phyloP scores from a whole-genome alignment of 2,329 filamentous ascomycete genomes.

The Hypoxylon sp. region DNA sequence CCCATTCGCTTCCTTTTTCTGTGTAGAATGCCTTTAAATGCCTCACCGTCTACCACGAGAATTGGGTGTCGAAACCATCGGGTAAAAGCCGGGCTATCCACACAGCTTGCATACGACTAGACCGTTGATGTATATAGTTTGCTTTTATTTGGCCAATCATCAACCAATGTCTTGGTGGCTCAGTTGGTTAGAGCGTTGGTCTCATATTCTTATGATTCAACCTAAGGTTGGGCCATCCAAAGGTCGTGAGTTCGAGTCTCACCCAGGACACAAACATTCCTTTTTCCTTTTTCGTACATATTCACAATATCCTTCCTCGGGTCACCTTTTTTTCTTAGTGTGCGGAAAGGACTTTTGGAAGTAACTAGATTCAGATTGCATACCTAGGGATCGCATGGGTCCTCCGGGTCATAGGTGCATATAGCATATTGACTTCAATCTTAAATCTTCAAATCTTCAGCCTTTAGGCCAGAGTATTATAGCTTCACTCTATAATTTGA shows the following conservation, averaged over 20 bases:
- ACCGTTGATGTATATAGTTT: not conserved
- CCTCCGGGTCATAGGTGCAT: not conserved
- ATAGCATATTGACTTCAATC: not conserved
- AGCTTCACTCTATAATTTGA: too few species aligned
- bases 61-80: not conserved
- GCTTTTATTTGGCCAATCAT: not conserved
- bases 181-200: slow-evolving; percentile 62
- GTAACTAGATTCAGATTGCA: not conserved
- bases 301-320: not conserved
- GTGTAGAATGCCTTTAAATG: not conserved
- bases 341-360: not conserved
- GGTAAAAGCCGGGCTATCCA: not conserved
- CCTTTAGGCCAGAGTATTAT: not conserved
- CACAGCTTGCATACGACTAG: not conserved
- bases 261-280: slow-evolving; percentile 56
- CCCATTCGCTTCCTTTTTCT: not conserved
- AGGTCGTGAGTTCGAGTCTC: slow-evolving; percentile 67
- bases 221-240: slow-evolving; percentile 56
- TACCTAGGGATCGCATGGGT: not conserved
- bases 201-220: slow-evolving; percentile 55
- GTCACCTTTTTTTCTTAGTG: not conserved
- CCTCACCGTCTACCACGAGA: not conserved
- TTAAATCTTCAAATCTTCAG: not conserved
- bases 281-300: not conserved
- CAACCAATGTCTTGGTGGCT: slow-evolving; percentile 56